Base-by-base conservation (phyloP, 352 stramenopile species). In the Thraustotheca clavata region DNA sequence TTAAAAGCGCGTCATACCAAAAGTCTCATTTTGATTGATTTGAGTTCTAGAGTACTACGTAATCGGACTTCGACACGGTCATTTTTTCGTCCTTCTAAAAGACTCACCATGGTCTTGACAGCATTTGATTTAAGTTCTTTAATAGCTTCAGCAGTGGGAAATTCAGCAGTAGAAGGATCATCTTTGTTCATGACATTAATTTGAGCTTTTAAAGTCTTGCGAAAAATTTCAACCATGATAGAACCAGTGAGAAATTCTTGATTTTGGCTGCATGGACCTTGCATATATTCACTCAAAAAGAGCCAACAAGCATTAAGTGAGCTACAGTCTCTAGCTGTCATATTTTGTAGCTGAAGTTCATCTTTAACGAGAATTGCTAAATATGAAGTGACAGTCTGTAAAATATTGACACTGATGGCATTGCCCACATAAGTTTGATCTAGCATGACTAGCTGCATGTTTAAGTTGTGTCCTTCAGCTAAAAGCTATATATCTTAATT, bases 361-460 rank as follows among this genome's bases (percentile, higher is more conserved):
- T 61, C 67, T 36, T 71, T 71, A 46, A 67, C 60, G 4, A 71
- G 61, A 24, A 71, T 46, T n/a, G 39, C 49, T 18, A 67, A 59
- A 49, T 71, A 67, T n/a, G 59, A 48, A 26, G 67, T 67, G 16
- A 59, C 67, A 1, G 61, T 55, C 11, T 69, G 49, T 2, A 71
- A 35, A 1, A 71, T 32, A 20, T 71, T 71, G 27, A 61, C 39
- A 52, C 60, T 69, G 14, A 40, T 49, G 7, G 47, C 31, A 33
- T 71, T 33, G 6, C 48, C 60, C 3, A 67, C 48, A 26, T 49
- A 43, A 22, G 41, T 48, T 14, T 71, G 67, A 41, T 68, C 67
- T 24, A 67, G 59, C 39, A 71, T 60, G 8, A 71, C 60, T 27
- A 67, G 50, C 36, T 71, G 67, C 67, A 71, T 71, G 16, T 71